These are phyloP conservation scores for Leccinum boreale DNA, from an alignment of 768 basidiomycete genomes.

Conservation along the genomic window DNA sequence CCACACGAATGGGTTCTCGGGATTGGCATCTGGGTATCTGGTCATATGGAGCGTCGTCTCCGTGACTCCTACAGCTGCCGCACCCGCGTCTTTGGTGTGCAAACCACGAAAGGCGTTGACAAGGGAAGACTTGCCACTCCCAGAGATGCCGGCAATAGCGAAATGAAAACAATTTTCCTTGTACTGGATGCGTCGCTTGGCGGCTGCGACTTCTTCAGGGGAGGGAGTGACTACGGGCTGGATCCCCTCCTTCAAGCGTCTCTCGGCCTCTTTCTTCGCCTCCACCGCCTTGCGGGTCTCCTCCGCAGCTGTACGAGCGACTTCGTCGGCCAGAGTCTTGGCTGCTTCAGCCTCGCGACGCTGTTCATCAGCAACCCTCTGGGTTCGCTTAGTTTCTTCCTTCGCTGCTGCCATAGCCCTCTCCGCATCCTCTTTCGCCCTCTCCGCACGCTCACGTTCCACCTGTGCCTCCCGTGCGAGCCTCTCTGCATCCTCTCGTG, in stretches of 20 bases:
- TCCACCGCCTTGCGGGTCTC: not conserved
- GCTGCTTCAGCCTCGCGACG: not conserved
- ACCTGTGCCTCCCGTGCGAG: slow-evolving; percentile 1
- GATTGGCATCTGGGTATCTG: slow-evolving; percentile 26
- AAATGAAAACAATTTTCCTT: slow-evolving; percentile 29
- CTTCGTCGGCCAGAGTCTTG: not conserved
- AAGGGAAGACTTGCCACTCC: slow-evolving; percentile 36
- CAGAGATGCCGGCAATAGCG: slow-evolving; percentile 33
- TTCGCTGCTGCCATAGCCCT: slow-evolving; percentile 2
- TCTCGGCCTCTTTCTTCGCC: slow-evolving; percentile 17
- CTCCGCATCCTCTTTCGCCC: slow-evolving; percentile 4
- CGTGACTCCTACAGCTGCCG: slow-evolving; percentile 28
- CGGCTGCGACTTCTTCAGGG: slow-evolving; percentile 12
- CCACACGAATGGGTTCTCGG: slow-evolving; percentile 27
- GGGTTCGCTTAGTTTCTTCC: not conserved
- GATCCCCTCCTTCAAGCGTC: slow-evolving; percentile 20
- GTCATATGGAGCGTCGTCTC: slow-evolving; percentile 29
- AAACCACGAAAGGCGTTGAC: slow-evolving; percentile 36
- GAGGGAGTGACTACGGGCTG: slow-evolving; percentile 26
- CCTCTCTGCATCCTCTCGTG: slow-evolving; percentile 5
- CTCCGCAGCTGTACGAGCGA: not conserved
- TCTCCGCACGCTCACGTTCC: slow-evolving; percentile 4
- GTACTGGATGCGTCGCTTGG: slow-evolving; percentile 20
- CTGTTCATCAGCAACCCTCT: not conserved
- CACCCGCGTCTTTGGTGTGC: slow-evolving; percentile 11